Conservation (phyloP, 257 asterid species). For the Solanum pinnatisectum region DNA sequence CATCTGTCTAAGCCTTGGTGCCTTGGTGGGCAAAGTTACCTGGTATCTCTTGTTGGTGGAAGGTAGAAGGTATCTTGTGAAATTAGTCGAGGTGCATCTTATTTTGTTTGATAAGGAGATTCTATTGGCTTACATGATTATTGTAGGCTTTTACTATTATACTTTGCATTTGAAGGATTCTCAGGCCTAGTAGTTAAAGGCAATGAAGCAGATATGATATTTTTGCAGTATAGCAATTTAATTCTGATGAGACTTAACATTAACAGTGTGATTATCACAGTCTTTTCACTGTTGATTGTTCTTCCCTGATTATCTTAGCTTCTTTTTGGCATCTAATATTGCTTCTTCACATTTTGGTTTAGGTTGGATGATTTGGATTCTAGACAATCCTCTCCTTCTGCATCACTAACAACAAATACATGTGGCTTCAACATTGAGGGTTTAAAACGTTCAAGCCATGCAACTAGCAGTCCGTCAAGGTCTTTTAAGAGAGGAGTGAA, state of each 20-base stretch:
- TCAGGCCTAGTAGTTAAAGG: background rate
- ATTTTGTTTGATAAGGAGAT: background rate
- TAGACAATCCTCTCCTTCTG: constrained; percentile 73
- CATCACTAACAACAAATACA: constrained; percentile 56
- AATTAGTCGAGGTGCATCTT: background rate
- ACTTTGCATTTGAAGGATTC: background rate
- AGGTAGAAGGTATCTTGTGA: background rate
- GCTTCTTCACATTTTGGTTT: constrained; percentile 4
- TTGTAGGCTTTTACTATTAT: background rate
- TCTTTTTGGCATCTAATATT: background rate
- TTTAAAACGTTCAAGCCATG: constrained; percentile 40
- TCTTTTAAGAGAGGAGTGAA: constrained; percentile 81
- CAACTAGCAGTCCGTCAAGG: constrained; percentile 43
- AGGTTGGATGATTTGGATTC: constrained; percentile 97
- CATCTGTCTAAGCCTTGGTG: background rate
- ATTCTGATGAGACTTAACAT: background rate
- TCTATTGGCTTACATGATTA: background rate
- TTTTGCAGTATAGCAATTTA: background rate
- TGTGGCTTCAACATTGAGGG: constrained; percentile 72
- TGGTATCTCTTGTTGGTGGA: background rate
- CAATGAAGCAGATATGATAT: background rate
- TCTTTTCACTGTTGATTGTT: background rate
- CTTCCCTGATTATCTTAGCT: background rate
- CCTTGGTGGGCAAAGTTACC: background rate
- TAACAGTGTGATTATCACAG: background rate